Percentiles rank a stretch among this genome's conserved stretches.
phyloP scores from a whole-genome alignment of 345 rosid genomes.

The Eucalyptus sp. region DNA sequence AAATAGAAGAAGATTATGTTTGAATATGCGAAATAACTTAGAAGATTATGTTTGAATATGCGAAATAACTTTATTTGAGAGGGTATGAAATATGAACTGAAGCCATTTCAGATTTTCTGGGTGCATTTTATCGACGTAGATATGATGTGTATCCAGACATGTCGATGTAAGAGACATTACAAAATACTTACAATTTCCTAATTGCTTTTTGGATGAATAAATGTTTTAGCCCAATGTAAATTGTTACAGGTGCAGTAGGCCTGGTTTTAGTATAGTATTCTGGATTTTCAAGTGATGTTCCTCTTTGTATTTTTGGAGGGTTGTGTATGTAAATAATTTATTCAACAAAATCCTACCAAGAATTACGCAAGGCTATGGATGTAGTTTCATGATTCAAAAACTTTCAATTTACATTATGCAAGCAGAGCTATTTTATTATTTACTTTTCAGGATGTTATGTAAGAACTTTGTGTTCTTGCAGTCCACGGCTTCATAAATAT shows the following conservation, averaged over 20 bases:
- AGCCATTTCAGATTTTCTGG: background rate
- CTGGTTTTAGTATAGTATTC: background rate
- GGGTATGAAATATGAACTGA: background rate
- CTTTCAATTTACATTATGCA: background rate
- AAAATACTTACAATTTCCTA: background rate
- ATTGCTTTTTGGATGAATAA: background rate
- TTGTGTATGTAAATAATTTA: background rate
- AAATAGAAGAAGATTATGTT: background rate
- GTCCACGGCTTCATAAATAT: background rate
- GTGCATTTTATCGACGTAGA: background rate
- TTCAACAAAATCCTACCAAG: background rate
- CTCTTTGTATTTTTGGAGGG: background rate
- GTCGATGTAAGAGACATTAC: background rate
- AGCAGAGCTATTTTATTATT: background rate
- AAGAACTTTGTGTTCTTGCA: background rate
- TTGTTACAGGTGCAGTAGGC: background rate
- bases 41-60: background rate
- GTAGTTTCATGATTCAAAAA: background rate
- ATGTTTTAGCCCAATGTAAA: background rate
- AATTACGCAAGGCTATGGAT: background rate
- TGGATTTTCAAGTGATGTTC: background rate
- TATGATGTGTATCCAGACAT: background rate
- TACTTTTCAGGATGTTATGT: background rate
- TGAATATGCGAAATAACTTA: background rate
- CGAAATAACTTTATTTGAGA: background rate